Evolutionary conservation across 192 early-diverging fungal species (phyloP), one percentile per base, ranked within the genome.

Genomic region (Linnemannia elongata): DNA sequence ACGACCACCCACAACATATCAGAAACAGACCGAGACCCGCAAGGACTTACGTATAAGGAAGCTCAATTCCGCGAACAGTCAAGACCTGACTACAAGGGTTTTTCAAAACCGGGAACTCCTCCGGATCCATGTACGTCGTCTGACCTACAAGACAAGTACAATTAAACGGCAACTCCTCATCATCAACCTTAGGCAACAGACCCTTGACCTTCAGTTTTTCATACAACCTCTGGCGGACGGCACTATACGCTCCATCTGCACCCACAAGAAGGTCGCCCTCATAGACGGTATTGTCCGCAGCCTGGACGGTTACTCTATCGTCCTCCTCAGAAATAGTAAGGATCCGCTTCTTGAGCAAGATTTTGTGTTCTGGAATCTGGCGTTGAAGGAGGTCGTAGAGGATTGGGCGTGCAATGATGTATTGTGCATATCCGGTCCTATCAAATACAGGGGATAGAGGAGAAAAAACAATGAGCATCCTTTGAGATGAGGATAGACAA

Each of bases 201-300:
- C 38, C 38, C 3, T 39, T 39, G 38, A 39, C 38, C 38, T 39
- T 39, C 3, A 39, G 38, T 39, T 39, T 39, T 6, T 39, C 38
- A 39, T 39, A 39, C 38, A 39, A 6, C 38, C 38, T 39, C 38
- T 39, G 38, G 6, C 38, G 38, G 3, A 39, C 38, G 4, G 38
- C 68, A 9, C 60, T 68, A 33, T 78, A 78, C 13, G 76, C 76
- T 0, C 76, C 76, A 70, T 78, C 76, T 4, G 76, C 76, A 18
- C 76, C 76, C 3, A 78, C 52, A 10, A 78, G 41, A 49, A 78
- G 69, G 18, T 78, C 76, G 33, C 76, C 63, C 33, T 78, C 35
- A 36, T 70, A 78, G 18, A 13, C 10, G 4, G 39, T 68, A 13
- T 70, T 78, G 33, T 78, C 60, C 5, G 41, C n/a, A 8, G 44